These are phyloP conservation scores for Grammothele lineata DNA, from an alignment of 768 basidiomycete genomes.

Conservation along the genomic window DNA sequence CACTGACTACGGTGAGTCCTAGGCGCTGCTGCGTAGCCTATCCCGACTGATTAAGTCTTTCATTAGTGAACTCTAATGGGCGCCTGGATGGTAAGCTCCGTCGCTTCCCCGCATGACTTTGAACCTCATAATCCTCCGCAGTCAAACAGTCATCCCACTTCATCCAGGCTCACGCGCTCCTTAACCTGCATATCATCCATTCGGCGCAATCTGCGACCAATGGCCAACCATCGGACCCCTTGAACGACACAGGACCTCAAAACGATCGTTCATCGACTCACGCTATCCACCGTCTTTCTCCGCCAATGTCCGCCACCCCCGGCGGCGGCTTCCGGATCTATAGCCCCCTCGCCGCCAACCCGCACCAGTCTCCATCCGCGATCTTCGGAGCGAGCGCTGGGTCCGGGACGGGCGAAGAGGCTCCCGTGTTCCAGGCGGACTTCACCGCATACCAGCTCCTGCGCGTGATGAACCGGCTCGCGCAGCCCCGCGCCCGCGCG, in stretches of 20 bases:
- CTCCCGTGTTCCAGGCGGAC: slow-evolving; percentile 53
- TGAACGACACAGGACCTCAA: slow-evolving; percentile 16
- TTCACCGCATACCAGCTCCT: slow-evolving; percentile 79
- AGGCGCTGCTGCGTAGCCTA: no score
- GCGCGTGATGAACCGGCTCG: slow-evolving; percentile 76
- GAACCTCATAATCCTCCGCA: slow-evolving; percentile 22
- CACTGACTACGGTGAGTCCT: slow-evolving; percentile 58
- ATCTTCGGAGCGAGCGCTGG: slow-evolving; percentile 9
- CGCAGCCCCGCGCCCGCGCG: slow-evolving; percentile 56
- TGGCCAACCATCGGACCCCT: slow-evolving; percentile 19
- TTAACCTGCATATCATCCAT: slow-evolving; percentile 86
- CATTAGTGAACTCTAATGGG: slow-evolving; percentile 72
- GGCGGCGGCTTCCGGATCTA: slow-evolving; percentile 34
- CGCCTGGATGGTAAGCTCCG: slow-evolving; percentile 55
- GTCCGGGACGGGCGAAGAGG: slow-evolving; percentile 21
- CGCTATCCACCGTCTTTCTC: slow-evolving; percentile 20
- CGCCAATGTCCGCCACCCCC: slow-evolving; percentile 16
- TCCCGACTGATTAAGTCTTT: no score
- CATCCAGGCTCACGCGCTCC: slow-evolving; percentile 76
- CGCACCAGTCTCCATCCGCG: slow-evolving; percentile 21
- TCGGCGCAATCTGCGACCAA: slow-evolving; percentile 57
- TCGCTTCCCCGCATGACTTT: neutral
- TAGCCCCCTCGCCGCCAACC: slow-evolving; percentile 28
- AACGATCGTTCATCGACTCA: slow-evolving; percentile 18
- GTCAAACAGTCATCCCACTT: slow-evolving; percentile 81